These are phyloP conservation scores for Turritis glabra DNA, from an alignment of 345 rosid genomes.

Conservation along the genomic window DNA sequence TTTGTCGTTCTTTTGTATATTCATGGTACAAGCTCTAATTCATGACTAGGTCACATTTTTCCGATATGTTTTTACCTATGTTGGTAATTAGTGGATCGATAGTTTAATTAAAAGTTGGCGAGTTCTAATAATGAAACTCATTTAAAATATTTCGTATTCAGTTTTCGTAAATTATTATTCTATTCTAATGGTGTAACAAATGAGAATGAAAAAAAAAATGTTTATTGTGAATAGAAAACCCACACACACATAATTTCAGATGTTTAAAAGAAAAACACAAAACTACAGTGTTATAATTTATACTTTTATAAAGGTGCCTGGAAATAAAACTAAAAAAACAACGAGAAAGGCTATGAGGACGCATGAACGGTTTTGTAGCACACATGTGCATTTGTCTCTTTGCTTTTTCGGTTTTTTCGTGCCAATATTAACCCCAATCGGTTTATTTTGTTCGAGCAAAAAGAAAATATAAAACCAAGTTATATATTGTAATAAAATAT, in stretches of 20 bases:
- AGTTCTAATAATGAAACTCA: background rate
- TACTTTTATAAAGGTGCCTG: background rate
- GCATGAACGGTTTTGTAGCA: slow-evolving; percentile 7
- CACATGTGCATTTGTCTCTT: slow-evolving; percentile 38
- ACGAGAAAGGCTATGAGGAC: slow-evolving; percentile 15
- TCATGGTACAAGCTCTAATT: background rate
- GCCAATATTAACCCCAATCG: slow-evolving; percentile 19
- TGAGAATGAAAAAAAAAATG: background rate
- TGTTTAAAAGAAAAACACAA: too few species aligned
- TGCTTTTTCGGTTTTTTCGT: slow-evolving; percentile 15
- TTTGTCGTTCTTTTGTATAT: background rate
- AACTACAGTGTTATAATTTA: too few species aligned
- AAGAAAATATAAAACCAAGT: background rate
- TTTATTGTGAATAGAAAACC: background rate
- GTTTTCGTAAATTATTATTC: background rate
- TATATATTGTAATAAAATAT: background rate
- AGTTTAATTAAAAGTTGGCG: background rate
- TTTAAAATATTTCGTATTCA: background rate
- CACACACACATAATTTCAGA: too few species aligned
- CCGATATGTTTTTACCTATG: background rate
- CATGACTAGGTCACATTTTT: background rate
- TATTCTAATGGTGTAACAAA: background rate
- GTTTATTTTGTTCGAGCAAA: background rate
- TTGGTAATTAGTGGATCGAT: background rate
- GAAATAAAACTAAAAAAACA: background rate